Evolutionary conservation across 768 basidiomycete genomes (phyloP), one percentile per base, ranked within the genome.

Genomic region (Mycena amicta): DNA sequence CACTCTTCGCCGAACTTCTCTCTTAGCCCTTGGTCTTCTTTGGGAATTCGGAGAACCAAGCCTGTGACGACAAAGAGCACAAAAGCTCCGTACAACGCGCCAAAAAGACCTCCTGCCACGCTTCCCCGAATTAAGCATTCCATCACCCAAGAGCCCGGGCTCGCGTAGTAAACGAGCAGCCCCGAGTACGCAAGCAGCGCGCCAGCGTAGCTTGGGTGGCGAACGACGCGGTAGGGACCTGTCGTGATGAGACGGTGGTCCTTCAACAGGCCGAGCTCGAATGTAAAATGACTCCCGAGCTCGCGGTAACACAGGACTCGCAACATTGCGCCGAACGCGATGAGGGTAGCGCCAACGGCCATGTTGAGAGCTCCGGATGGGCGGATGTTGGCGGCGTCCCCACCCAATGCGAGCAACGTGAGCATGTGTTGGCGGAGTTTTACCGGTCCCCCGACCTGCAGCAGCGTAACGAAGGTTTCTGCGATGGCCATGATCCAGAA

Each of bases 171-270:
- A 23, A 76, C 52, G n/a, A 74, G 66, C 52, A 72, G 60, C 0
- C 76, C 74, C 0, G 66, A 4, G n/a, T 60, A 56, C 5, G 67
- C 60, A 2, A 80, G 45, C 27, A 68, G 39, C 1, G 61, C 62
- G 22, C 68, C 74, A 0, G 69, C 58, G 52, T 77, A 77, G 22
- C 66, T 60, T 3, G 75, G 74, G 56, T 75, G 74, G 30, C 74
- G 74, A 11, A 74, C 70, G 20, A 71, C 53, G 26, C 57, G 31
- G 56, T 75, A 75, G 6, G 74, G 72, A 0, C 74, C 73, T 1
- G 57, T 64, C 11, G 69, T 73, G 18, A 77, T 56, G 28, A 64
- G 26, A n/a, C 52, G 22, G 50, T 64, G 62, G 39, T 60, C 41
- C n/a, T 57, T 47, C 31, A 64, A 23, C 6, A 64, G 53, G 2